These are phyloP conservation scores for Aspergillus kassunensis DNA, from an alignment of 495 filamentous ascomycete species.

Conservation along the genomic window DNA sequence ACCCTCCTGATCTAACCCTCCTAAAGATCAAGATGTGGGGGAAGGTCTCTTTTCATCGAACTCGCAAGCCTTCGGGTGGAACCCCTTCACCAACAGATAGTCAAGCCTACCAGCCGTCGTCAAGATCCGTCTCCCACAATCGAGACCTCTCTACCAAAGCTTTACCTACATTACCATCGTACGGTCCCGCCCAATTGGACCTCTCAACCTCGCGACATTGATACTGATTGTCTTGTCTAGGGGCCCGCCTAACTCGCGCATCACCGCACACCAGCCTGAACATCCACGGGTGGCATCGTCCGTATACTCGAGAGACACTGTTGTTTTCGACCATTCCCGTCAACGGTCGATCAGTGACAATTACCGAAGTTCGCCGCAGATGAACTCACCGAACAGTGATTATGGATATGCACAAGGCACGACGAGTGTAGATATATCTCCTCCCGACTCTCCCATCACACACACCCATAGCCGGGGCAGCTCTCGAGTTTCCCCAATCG, in stretches of 20 bases:
- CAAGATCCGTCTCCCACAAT: slow-evolving; percentile 4
- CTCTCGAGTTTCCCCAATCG: slow-evolving; percentile 46
- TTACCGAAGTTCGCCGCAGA: slow-evolving; percentile 8
- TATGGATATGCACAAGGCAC: not conserved
- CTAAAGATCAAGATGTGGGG: slow-evolving; percentile 39
- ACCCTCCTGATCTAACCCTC: not conserved
- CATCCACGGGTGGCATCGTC: slow-evolving; percentile 25
- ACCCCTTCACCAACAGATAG: slow-evolving; percentile 41
- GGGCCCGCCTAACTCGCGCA: slow-evolving; percentile 7
- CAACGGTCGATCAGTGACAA: slow-evolving; percentile 20
- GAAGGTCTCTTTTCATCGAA: slow-evolving; percentile 36
- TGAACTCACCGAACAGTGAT: not conserved
- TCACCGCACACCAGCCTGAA: slow-evolving; percentile 10
- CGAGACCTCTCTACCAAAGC: slow-evolving; percentile 23
- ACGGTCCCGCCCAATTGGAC: slow-evolving; percentile 11
- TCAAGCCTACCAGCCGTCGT: slow-evolving; percentile 21
- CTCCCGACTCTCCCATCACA: slow-evolving; percentile 36
- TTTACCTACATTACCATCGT: slow-evolving; percentile 42
- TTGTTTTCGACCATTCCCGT: slow-evolving; percentile 11
- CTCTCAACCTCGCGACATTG: slow-evolving; percentile 2
- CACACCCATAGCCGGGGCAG: slow-evolving; percentile 27
- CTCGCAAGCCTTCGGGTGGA: slow-evolving; percentile 40
- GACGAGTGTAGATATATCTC: slow-evolving; percentile 34
- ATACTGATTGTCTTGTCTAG: slow-evolving; percentile 13
- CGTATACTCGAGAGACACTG: slow-evolving; percentile 24